Evolutionary conservation across 176 grass and related monocot genomes (phyloP).

Genomic region (Areca catechu): DNA sequence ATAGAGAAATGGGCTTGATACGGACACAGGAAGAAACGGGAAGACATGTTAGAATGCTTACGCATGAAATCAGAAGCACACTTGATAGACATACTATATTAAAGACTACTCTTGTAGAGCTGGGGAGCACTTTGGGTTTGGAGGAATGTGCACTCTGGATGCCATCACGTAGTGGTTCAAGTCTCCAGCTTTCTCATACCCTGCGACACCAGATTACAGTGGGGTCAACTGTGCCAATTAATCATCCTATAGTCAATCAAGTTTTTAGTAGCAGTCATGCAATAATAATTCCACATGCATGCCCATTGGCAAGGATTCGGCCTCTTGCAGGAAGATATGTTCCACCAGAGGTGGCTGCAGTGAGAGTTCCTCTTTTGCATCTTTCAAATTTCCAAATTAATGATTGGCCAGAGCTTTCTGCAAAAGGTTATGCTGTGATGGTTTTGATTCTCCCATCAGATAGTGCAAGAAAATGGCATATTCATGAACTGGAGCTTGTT

Average conservation of each 20-base stretch:
- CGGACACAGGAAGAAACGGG: constrained; percentile 60
- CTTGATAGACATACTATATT: constrained; percentile 63
- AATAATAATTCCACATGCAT: constrained; percentile 47
- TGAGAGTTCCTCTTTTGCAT: constrained; percentile 33
- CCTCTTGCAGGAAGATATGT: constrained; percentile 36
- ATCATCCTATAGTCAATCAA: constrained; percentile 53
- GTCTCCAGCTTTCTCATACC: constrained; percentile 55
- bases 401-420: constrained; percentile 38
- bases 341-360: constrained; percentile 41
- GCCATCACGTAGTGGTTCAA: constrained; percentile 45
- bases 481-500: constrained; percentile 42
- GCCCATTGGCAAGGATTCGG: constrained; percentile 48
- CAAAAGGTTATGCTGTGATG: constrained; percentile 50
- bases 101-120: constrained; percentile 58
- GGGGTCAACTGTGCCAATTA: constrained; percentile 35
- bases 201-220: constrained; percentile 39
- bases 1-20: constrained; percentile 60
- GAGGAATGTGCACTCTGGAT: constrained; percentile 64
- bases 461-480: constrained; percentile 46
- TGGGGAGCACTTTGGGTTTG: constrained; percentile 43
- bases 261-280: constrained; percentile 52
- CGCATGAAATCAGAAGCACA: constrained; percentile 65
- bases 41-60: constrained; percentile 67
- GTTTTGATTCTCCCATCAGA: constrained; percentile 51
- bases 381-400: constrained; percentile 57